Evolutionary conservation across 169 alveolate genomes (phyloP).

Genomic region (Plasmodium knowlesi): DNA sequence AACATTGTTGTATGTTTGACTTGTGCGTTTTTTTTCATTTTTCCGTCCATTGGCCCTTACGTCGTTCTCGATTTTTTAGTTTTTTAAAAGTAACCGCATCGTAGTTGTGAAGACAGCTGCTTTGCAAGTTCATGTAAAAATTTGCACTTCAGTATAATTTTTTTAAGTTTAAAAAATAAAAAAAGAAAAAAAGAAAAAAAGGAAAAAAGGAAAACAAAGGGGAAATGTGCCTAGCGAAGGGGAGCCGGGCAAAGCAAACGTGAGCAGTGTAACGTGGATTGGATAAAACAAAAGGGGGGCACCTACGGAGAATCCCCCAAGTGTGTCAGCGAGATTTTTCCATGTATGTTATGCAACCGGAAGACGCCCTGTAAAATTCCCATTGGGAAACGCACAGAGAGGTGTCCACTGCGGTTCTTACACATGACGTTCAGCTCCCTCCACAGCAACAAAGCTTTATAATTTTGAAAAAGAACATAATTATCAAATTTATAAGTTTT

Average conservation of each 20-base stretch:
- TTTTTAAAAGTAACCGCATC: conserved; percentile 9
- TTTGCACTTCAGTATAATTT: background rate
- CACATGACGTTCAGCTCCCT: background rate
- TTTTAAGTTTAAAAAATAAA: conserved; percentile 2
- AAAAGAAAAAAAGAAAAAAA: background rate
- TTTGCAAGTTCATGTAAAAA: conserved; percentile 15
- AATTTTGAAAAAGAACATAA: conserved; percentile 24
- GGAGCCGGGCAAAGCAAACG: background rate
- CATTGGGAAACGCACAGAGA: background rate
- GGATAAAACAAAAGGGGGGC: background rate
- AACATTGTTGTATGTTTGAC: background rate
- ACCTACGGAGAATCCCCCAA: background rate
- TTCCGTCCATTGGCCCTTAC: background rate
- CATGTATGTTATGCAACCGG: background rate
- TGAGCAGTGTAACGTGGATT: background rate
- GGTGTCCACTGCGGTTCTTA: background rate
- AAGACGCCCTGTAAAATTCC: background rate
- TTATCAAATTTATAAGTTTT: conserved; percentile 29
- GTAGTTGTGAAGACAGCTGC: background rate
- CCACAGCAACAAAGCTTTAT: conserved; percentile 69
- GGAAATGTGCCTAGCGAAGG: background rate
- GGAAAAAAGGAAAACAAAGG: background rate
- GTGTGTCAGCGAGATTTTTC: background rate
- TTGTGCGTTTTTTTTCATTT: background rate
- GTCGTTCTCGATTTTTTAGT: background rate